These are phyloP conservation scores for Starmerella apis DNA, from an alignment of 805 yeast species.

Conservation along the genomic window DNA sequence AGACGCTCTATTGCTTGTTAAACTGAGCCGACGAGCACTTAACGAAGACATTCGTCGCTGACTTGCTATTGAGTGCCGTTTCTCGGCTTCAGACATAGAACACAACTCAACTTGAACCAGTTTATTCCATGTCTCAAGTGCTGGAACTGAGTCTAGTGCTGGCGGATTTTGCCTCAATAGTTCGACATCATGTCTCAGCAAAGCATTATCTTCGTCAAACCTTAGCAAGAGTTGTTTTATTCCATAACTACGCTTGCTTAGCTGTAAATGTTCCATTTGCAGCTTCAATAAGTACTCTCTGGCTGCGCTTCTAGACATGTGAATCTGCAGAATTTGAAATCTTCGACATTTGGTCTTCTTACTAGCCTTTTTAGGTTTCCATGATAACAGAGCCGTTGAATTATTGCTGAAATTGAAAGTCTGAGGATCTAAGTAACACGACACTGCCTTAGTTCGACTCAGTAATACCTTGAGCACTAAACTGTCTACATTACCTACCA, in stretches of 20 bases:
- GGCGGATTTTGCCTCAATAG: not conserved
- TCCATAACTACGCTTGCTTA: not conserved
- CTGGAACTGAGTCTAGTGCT: not conserved
- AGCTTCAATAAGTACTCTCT: not conserved
- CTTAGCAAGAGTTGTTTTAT: constrained; percentile 6
- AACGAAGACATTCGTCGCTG: constrained; percentile 10
- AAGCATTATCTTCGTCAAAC: constrained; percentile 16
- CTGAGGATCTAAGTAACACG: constrained; percentile 5
- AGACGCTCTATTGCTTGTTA: not conserved
- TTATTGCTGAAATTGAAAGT: not conserved
- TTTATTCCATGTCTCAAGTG: constrained; percentile 9
- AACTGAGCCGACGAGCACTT: constrained; percentile 7
- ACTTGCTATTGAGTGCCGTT: constrained; percentile 2
- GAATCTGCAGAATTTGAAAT: not conserved
- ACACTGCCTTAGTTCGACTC: constrained; percentile 6
- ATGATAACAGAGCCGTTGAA: not conserved
- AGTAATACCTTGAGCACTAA: constrained; percentile 3
- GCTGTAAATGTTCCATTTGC: not conserved
- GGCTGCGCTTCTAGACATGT: constrained; percentile 6
- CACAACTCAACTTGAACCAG: constrained; percentile 10
- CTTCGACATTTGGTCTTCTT: not conserved
- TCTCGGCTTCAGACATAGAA: not conserved
- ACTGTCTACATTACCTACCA: not conserved
- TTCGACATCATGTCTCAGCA: constrained; percentile 9
- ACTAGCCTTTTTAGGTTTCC: not conserved